Percentiles rank a stretch among this genome's conserved stretches.
Evolutionary conservation across 2,329 filamentous ascomycete species (phyloP).

Genomic region (Geoglossum cookeanum): DNA sequence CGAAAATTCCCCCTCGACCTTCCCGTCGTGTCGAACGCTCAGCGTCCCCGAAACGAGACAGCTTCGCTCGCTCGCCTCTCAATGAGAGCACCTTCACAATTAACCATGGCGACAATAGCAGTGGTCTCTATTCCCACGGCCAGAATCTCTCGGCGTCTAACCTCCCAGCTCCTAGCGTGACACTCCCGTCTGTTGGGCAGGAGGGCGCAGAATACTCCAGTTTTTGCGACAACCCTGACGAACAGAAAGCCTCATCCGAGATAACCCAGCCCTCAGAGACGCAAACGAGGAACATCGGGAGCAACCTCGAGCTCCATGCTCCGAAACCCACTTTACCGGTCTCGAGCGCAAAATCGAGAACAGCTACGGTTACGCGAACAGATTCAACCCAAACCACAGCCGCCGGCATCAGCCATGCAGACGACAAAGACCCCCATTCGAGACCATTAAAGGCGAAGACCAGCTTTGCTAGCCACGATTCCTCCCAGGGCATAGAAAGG

Average conservation of each 20-base stretch:
- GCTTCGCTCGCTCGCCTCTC: conserved; percentile 70
- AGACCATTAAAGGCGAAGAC: conserved; percentile 42
- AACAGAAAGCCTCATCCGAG: neutral
- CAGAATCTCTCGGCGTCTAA: conserved; percentile 19
- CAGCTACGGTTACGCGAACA: conserved; percentile 70
- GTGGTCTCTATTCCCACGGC: conserved; percentile 12
- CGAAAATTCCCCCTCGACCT: conserved; percentile 55
- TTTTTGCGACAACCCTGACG: conserved; percentile 23
- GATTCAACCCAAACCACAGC: conserved; percentile 74
- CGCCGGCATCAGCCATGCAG: conserved; percentile 59
- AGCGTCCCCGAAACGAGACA: conserved; percentile 55
- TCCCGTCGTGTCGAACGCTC: conserved; percentile 49
- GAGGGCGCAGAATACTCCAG: conserved; percentile 79
- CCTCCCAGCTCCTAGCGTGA: conserved; percentile 47
- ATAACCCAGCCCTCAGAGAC: conserved; percentile 16
- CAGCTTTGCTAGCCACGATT: conserved; percentile 33
- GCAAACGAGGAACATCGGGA: conserved; percentile 59
- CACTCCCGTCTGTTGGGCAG: conserved; percentile 68
- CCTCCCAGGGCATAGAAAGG: conserved; percentile 30
- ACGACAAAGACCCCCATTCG: conserved; percentile 29
- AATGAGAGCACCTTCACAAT: conserved; percentile 36
- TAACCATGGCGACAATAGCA: conserved; percentile 9
- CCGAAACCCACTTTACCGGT: conserved; percentile 73
- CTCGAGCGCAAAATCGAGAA: conserved; percentile 63
- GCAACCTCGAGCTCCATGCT: conserved; percentile 71